phyloP scores from a whole-genome alignment of 164 flowering plant species.

The Sedum album region DNA sequence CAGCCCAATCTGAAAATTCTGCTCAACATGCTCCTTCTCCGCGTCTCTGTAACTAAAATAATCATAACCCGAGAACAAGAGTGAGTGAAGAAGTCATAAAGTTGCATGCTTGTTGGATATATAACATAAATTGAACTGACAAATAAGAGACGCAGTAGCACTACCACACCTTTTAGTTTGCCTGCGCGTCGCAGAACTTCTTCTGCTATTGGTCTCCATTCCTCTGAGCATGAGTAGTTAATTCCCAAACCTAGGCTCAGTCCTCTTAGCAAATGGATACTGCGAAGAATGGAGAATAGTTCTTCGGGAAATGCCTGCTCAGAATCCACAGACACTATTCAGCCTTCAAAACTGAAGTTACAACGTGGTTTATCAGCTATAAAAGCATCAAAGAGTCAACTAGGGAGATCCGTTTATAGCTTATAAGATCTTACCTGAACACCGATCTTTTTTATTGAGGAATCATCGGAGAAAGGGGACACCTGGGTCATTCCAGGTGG shows the following conservation, averaged over 20 bases:
- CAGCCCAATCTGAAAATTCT: conserved; percentile 5
- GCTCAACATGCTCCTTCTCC: neutral
- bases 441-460: conserved; percentile 67
- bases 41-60: neutral
- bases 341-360: neutral
- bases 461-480: conserved; percentile 85
- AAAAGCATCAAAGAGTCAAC: neutral
- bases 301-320: conserved; percentile 83
- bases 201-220: conserved; percentile 92
- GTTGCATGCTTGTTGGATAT: too few species aligned
- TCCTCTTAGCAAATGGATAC: conserved; percentile 82
- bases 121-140: neutral
- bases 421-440: conserved; percentile 42
- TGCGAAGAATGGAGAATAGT: conserved; percentile 83
- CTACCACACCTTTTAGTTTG: conserved; percentile 44
- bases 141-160: neutral
- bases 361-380: neutral
- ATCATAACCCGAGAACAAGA: neutral
- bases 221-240: conserved; percentile 84
- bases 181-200: conserved; percentile 66
- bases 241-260: conserved; percentile 88
- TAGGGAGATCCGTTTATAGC: neutral
- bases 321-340: neutral
- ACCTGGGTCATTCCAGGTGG: conserved; percentile 77
- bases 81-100: neutral